These are phyloP conservation scores for Talaromyces marneffei DNA, from an alignment of 2,329 filamentous ascomycete species.

Conservation along the genomic window DNA sequence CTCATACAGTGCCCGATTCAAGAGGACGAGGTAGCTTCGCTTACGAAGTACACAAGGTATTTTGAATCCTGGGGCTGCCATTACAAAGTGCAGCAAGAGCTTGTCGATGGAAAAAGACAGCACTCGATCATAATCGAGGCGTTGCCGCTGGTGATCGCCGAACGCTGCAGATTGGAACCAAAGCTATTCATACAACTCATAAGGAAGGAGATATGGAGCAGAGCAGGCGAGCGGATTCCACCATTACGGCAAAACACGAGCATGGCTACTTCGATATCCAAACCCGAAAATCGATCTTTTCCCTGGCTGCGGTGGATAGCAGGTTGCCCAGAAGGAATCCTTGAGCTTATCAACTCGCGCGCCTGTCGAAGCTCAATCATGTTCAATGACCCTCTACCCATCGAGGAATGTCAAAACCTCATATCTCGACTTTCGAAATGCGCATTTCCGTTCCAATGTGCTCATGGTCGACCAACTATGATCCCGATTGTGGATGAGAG, in stretches of 20 bases:
- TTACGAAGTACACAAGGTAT: conserved; percentile 49
- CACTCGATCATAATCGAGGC: conserved; percentile 45
- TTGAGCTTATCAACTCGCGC: conserved; percentile 55
- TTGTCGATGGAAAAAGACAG: neutral
- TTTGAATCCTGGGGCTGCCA: conserved; percentile 71
- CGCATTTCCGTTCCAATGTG: conserved; percentile 47
- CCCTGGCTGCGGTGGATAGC: conserved; percentile 59
- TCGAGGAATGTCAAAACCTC: conserved; percentile 35
- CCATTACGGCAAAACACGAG: neutral
- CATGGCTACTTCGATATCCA: neutral
- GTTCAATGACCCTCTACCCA: conserved; percentile 43
- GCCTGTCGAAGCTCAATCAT: conserved; percentile 47
- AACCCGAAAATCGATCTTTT: neutral
- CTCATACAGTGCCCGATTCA: conserved; percentile 62
- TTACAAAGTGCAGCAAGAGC: conserved; percentile 45
- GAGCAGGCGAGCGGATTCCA: conserved; percentile 41
- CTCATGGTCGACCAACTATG: conserved; percentile 47
- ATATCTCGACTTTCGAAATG: conserved; percentile 36
- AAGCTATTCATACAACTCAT: conserved; percentile 67
- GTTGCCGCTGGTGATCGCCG: conserved; percentile 66
- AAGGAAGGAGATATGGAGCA: conserved; percentile 66
- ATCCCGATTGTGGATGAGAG: conserved; percentile 35
- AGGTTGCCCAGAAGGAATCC: conserved; percentile 65
- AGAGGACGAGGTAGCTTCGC: conserved; percentile 52
- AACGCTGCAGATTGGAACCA: conserved; percentile 69